These are phyloP conservation scores for Zelopaecilomyces penicillatus DNA, from an alignment of 2,329 filamentous ascomycete species.

Conservation along the genomic window DNA sequence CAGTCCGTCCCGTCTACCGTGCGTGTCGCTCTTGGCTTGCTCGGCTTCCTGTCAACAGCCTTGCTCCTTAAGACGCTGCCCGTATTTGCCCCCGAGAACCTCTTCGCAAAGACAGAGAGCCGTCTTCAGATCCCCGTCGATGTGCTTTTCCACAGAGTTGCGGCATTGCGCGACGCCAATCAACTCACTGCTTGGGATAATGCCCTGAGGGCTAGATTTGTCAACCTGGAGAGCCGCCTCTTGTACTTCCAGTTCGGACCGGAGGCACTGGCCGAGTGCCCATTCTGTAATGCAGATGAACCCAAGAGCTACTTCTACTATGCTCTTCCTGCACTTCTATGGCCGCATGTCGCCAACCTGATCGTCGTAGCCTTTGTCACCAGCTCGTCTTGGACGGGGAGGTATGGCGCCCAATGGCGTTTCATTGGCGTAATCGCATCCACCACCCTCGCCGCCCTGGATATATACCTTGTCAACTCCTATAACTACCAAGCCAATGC, in stretches of 20 bases:
- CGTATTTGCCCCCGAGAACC: slow-evolving; percentile 63
- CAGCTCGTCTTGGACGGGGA: slow-evolving; percentile 55
- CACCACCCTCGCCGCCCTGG: slow-evolving; percentile 48
- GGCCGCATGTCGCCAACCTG: slow-evolving; percentile 76
- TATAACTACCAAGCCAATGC: slow-evolving; percentile 61
- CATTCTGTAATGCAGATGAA: slow-evolving; percentile 72
- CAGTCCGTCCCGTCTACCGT: slow-evolving; percentile 46
- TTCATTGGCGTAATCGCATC: slow-evolving; percentile 56
- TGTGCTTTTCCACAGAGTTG: slow-evolving; percentile 72
- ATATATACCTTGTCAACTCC: slow-evolving; percentile 55
- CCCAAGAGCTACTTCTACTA: slow-evolving; percentile 70
- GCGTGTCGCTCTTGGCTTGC: slow-evolving; percentile 49
- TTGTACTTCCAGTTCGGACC: slow-evolving; percentile 82
- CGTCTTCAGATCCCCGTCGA: slow-evolving; percentile 80
- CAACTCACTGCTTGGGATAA: slow-evolving; percentile 52
- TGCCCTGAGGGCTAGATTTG: slow-evolving; percentile 58
- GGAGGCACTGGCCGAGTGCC: slow-evolving; percentile 61
- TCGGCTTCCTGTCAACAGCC: slow-evolving; percentile 41
- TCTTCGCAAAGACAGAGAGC: slow-evolving; percentile 70
- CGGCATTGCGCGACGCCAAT: slow-evolving; percentile 40
- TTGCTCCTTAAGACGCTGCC: slow-evolving; percentile 56
- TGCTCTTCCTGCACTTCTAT: slow-evolving; percentile 61
- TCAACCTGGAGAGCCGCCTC: slow-evolving; percentile 62
- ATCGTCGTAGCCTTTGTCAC: slow-evolving; percentile 66
- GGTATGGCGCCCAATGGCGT: slow-evolving; percentile 60